Conservation (phyloP, 176 grass and related monocot genomes). For the Themeda triandra region DNA sequence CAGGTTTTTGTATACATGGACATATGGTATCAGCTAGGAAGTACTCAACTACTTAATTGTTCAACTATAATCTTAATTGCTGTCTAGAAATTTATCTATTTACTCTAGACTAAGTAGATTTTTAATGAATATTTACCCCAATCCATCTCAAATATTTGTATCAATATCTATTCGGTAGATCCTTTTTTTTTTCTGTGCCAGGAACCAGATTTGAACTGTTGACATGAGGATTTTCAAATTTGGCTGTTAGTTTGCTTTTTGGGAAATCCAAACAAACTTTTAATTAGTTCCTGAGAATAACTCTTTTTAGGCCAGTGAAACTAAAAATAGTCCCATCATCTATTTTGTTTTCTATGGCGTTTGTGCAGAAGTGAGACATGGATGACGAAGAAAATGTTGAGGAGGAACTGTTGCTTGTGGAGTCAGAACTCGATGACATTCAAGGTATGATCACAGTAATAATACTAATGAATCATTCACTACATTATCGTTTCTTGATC, state of each 20-base stretch:
- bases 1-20: background rate
- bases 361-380: constrained; percentile 23
- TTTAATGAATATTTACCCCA: no score
- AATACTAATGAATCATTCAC: background rate
- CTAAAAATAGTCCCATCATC: background rate
- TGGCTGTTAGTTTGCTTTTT: background rate
- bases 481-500: background rate
- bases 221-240: no score
- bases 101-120: no score
- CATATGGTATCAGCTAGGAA: background rate
- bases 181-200: no score
- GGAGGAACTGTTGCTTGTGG: constrained; percentile 64
- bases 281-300: background rate
- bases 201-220: no score
- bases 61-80: background rate
- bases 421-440: constrained; percentile 72
- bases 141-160: no score
- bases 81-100: background rate
- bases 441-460: constrained; percentile 59
- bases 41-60: background rate
- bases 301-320: background rate
- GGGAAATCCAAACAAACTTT: background rate
- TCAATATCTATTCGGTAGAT: no score
- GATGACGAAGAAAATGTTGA: constrained; percentile 41
- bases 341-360: background rate